Evolutionary conservation across 495 filamentous ascomycete species (phyloP).

Genomic region (Trypethelium eluteriae): DNA sequence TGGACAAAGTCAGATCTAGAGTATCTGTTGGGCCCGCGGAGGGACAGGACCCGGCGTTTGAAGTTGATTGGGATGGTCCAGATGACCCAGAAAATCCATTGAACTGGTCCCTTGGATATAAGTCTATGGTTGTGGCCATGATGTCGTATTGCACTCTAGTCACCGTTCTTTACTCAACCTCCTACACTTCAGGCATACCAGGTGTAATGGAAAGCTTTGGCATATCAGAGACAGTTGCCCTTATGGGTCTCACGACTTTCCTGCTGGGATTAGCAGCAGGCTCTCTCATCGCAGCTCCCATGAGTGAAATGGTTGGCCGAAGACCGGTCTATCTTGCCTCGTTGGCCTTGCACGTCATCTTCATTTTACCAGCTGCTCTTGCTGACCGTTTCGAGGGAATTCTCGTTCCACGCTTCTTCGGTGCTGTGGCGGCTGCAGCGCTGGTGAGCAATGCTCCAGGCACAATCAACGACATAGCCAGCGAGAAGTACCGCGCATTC

Average conservation of each 20-base stretch:
- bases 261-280: constrained; percentile 66
- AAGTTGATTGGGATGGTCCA: constrained; percentile 63
- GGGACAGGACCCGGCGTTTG: constrained; percentile 58
- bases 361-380: constrained; percentile 65
- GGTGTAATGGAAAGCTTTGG: constrained; percentile 62
- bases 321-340: constrained; percentile 61
- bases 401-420: constrained; percentile 65
- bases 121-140: constrained; percentile 51
- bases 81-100: constrained; percentile 62
- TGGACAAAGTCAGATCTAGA: not conserved
- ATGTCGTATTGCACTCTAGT: constrained; percentile 68
- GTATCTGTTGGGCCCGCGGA: constrained; percentile 40
- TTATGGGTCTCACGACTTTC: constrained; percentile 74
- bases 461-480: constrained; percentile 71
- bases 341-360: constrained; percentile 52
- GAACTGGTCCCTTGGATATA: constrained; percentile 68
- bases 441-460: constrained; percentile 78
- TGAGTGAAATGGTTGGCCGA: constrained; percentile 75
- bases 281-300: constrained; percentile 63
- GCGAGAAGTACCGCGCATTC: constrained; percentile 60
- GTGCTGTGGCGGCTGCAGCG: constrained; percentile 67
- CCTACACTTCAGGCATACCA: constrained; percentile 62
- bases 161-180: constrained; percentile 79
- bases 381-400: constrained; percentile 57
- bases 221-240: constrained; percentile 51